These are phyloP conservation scores for Melampsora larici-populina DNA, from an alignment of 1,284 basidiomycete genomes.

Conservation along the genomic window DNA sequence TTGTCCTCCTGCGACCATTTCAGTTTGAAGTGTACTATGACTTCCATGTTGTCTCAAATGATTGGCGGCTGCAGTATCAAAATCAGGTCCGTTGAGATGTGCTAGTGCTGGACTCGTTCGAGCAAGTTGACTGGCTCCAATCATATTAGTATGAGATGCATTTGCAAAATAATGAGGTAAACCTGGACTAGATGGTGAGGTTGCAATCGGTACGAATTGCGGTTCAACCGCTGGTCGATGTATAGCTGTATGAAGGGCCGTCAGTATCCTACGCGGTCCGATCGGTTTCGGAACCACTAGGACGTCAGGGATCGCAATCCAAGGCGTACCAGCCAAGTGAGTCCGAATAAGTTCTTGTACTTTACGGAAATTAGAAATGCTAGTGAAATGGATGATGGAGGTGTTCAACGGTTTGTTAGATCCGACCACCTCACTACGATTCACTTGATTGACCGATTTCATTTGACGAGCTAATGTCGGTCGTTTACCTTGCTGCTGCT, in stretches of 20 bases:
- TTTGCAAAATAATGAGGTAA: slow-evolving; percentile 47
- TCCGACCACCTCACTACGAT: slow-evolving; percentile 6
- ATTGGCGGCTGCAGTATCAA: slow-evolving; percentile 30
- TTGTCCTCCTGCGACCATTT: neutral
- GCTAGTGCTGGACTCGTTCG: slow-evolving; percentile 6
- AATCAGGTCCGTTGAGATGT: slow-evolving; percentile 17
- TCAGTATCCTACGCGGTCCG: slow-evolving; percentile 82
- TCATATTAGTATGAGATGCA: neutral
- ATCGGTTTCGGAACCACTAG: slow-evolving; percentile 94
- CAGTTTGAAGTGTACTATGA: neutral
- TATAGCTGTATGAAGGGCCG: slow-evolving; percentile 79
- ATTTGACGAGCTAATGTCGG: slow-evolving; percentile 31
- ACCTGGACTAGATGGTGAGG: slow-evolving; percentile 63
- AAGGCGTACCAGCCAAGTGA: slow-evolving; percentile 59
- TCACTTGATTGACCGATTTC: slow-evolving; percentile 27
- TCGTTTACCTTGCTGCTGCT: slow-evolving; percentile 16
- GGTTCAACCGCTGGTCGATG: slow-evolving; percentile 80
- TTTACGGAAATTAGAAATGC: slow-evolving; percentile 77
- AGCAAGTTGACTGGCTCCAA: slow-evolving; percentile 21
- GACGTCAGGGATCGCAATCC: slow-evolving; percentile 64
- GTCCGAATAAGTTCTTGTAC: slow-evolving; percentile 80
- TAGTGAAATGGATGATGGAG: slow-evolving; percentile 83
- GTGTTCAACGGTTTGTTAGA: slow-evolving; percentile 44
- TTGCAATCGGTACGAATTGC: slow-evolving; percentile 85
- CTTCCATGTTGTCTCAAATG: slow-evolving; percentile 22